A percentile compares a stretch with the other conserved stretches of the same genome.
Evolutionary conservation across 257 asterid species (phyloP).

Genomic region (Euphrasia confusa): DNA sequence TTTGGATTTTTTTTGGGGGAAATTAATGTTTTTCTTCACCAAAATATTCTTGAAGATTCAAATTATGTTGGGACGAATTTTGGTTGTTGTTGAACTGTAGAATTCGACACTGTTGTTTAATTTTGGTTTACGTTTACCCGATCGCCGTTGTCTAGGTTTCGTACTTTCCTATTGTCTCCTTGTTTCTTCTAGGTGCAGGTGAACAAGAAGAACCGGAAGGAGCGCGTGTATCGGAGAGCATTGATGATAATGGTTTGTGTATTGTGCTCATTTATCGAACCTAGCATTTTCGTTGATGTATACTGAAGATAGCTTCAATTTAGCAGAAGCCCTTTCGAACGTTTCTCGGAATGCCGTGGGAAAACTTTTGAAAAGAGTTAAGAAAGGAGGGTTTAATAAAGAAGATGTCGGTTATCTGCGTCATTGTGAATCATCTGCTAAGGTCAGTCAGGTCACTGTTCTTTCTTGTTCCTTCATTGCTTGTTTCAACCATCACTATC

Average conservation of each 20-base stretch:
- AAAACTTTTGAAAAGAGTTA: slow-evolving; percentile 58
- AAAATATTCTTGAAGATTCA: slow-evolving; percentile 3
- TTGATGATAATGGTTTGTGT: slow-evolving; percentile 51
- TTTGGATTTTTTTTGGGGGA: slow-evolving; percentile 12
- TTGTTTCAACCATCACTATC: background rate
- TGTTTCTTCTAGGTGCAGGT: slow-evolving; percentile 30
- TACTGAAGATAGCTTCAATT: slow-evolving; percentile 6
- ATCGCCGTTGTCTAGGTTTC: background rate
- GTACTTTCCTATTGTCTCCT: slow-evolving; percentile 7
- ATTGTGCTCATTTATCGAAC: slow-evolving; percentile 11
- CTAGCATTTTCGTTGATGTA: slow-evolving; percentile 11
- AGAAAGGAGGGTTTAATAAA: slow-evolving; percentile 47
- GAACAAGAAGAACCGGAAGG: slow-evolving; percentile 30
- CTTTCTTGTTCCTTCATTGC: slow-evolving; percentile 11
- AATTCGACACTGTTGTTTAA: background rate
- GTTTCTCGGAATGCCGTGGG: slow-evolving; percentile 67
- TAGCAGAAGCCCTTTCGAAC: slow-evolving; percentile 62
- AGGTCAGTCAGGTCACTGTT: slow-evolving; percentile 38
- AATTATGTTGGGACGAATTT: slow-evolving; percentile 4
- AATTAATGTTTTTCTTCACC: slow-evolving; percentile 5
- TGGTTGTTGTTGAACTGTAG: background rate
- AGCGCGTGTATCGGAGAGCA: slow-evolving; percentile 24
- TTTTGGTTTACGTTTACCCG: background rate
- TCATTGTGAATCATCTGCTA: slow-evolving; percentile 35
- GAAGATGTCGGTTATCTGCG: slow-evolving; percentile 53